Evolutionary conservation across 2,329 filamentous ascomycete genomes (phyloP).

Genomic region (Beauveria rudraprayagi): DNA sequence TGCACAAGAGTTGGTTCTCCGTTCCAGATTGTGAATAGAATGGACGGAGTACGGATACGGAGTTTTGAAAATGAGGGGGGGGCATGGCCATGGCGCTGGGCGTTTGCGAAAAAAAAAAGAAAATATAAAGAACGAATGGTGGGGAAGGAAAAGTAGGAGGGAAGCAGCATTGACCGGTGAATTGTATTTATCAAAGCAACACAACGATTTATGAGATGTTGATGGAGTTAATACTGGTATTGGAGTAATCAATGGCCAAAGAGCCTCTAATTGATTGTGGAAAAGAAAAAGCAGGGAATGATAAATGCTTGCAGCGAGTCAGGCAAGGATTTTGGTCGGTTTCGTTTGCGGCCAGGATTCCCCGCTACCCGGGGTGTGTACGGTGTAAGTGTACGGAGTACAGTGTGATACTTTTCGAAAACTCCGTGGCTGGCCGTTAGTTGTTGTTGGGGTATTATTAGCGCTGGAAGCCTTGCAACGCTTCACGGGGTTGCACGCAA

Average conservation of each 20-base stretch:
- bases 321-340: not conserved
- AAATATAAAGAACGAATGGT: not conserved
- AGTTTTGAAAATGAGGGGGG: not conserved
- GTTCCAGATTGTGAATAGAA: not conserved
- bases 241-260: too few relatives aligned
- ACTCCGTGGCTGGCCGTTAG: too few relatives aligned
- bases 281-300: not conserved
- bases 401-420: too few relatives aligned
- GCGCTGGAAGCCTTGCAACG: too few relatives aligned
- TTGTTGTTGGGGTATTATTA: too few relatives aligned
- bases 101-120: too few relatives aligned
- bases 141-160: not conserved
- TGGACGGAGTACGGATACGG: too few relatives aligned
- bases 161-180: not conserved
- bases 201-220: too few relatives aligned
- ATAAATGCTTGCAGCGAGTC: not conserved
- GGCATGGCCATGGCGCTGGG: not conserved
- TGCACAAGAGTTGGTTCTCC: not conserved
- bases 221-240: too few relatives aligned
- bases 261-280: too few relatives aligned
- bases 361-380: not conserved
- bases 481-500: too few relatives aligned
- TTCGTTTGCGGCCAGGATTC: slow-evolving; percentile 5
- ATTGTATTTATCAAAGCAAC: too few relatives aligned
- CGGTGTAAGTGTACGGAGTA: not conserved